Percentiles rank a stretch among this genome's conserved stretches.
Conservation (phyloP, 2,329 filamentous ascomycete species). For the Pestalotiopsis fici region DNA sequence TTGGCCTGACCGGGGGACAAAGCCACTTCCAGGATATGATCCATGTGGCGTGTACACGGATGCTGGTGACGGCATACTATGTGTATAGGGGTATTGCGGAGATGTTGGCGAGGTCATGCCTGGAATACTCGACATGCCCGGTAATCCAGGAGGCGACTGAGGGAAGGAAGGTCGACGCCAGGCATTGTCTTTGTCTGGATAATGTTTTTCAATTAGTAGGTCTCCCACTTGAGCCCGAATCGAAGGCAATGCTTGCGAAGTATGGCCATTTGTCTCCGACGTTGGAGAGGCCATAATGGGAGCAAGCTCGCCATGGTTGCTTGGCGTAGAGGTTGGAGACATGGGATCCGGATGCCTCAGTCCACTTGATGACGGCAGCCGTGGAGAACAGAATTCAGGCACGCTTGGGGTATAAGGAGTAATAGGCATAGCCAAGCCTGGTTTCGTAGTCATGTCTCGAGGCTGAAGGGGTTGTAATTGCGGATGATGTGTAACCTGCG, state of each 20-base stretch:
- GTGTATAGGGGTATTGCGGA: conserved; percentile 43
- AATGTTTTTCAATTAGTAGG: conserved; percentile 31
- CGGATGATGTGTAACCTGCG: not conserved
- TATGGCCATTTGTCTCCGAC: conserved; percentile 36
- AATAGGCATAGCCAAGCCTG: conserved; percentile 30
- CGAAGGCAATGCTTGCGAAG: conserved; percentile 40
- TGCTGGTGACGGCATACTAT: too few species aligned
- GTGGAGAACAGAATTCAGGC: conserved; percentile 26
- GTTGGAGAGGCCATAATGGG: conserved; percentile 37
- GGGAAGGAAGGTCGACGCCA: conserved; percentile 27
- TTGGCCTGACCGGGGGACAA: conserved; percentile 34
- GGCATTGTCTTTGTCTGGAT: conserved; percentile 24
- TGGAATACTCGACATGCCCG: conserved; percentile 25
- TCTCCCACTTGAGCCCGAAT: conserved; percentile 33
- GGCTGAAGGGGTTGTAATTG: conserved; percentile 7
- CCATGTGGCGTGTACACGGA: conserved; percentile 31
- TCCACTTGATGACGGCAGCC: conserved; percentile 21
- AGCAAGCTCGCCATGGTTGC: conserved; percentile 29
- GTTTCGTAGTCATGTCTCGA: conserved; percentile 5
- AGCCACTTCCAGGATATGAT: conserved; percentile 28
- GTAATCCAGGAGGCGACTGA: conserved; percentile 36
- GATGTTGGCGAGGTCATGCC: conserved; percentile 49
- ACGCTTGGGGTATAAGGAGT: conserved; percentile 26
- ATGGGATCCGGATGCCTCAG: conserved; percentile 31
- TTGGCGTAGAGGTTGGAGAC: conserved; percentile 33